These are phyloP conservation scores for Chionographis japonica DNA, from an alignment of 106 monocot species.

Conservation along the genomic window DNA sequence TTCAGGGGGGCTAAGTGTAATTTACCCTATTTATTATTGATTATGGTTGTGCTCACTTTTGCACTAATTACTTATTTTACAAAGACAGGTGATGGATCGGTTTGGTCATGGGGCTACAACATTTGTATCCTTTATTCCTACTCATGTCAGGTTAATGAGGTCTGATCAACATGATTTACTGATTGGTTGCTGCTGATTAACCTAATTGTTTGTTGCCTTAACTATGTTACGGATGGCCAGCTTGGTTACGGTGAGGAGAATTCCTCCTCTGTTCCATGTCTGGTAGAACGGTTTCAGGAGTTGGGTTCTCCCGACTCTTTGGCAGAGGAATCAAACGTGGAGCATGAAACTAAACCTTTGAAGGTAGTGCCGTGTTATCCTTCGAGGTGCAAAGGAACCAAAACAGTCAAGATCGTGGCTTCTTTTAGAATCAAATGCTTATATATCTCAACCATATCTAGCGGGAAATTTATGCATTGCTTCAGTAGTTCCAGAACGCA, in stretches of 20 bases:
- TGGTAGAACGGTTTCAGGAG: conserved; percentile 54
- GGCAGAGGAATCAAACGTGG: conserved; percentile 8
- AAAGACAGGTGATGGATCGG: conserved; percentile 70
- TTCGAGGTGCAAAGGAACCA: background rate
- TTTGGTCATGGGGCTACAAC: conserved; percentile 96
- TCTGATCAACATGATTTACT: background rate
- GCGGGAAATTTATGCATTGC: no score
- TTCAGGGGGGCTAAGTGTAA: no score
- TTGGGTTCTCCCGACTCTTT: conserved; percentile 43
- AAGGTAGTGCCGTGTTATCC: conserved; percentile 29
- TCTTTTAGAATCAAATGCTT: no score
- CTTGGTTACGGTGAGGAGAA: conserved; percentile 68
- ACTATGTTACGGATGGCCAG: conserved; percentile 70
- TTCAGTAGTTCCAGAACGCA: no score
- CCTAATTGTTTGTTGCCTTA: conserved; percentile 21
- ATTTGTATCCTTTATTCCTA: conserved; percentile 60
- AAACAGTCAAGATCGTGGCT: background rate
- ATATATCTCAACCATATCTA: no score
- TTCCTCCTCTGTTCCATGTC: conserved; percentile 30
- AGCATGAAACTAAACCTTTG: conserved; percentile 13
- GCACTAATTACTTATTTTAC: background rate
- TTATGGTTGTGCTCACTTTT: no score
- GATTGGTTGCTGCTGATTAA: background rate
- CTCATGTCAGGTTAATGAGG: background rate
- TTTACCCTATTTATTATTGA: no score